phyloP scores from a whole-genome alignment of 2,329 filamentous ascomycete genomes.

The Biscogniauxia mediterranea region DNA sequence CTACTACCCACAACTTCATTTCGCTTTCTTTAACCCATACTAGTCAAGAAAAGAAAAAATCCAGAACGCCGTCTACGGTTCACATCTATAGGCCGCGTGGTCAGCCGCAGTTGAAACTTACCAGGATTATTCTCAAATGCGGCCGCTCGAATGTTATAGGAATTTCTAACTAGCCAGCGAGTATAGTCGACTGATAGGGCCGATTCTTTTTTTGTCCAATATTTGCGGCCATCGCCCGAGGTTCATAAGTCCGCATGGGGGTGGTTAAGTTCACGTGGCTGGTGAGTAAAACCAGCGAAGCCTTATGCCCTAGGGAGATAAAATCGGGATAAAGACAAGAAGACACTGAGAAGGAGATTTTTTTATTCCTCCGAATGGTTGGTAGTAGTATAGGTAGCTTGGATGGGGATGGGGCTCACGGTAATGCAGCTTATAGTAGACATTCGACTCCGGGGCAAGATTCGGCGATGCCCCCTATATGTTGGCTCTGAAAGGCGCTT shows the following conservation, averaged over 20 bases:
- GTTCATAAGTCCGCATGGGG: background rate
- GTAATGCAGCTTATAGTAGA: background rate
- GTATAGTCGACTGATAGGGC: background rate
- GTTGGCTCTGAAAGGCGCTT: no score
- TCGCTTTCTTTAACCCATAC: background rate
- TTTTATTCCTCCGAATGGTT: no score
- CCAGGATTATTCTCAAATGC: background rate
- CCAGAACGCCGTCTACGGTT: background rate
- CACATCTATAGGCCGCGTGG: background rate
- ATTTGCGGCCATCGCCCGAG: background rate
- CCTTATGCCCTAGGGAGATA: background rate
- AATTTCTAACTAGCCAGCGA: background rate
- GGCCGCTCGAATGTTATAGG: background rate
- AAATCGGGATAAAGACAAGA: no score
- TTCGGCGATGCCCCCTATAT: no score
- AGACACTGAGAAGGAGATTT: no score
- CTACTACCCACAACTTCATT: background rate
- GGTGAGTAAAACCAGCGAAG: background rate
- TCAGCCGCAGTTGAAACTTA: background rate
- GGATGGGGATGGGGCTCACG: no score
- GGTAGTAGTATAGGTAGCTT: no score
- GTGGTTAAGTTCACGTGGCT: background rate
- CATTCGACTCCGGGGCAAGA: no score
- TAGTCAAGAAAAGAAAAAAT: background rate
- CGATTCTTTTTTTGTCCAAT: background rate